Percentiles rank a stretch among this genome's conserved stretches.
phyloP scores from a whole-genome alignment of 495 filamentous ascomycete species.

The Paragyromitra xinjiangensis region DNA sequence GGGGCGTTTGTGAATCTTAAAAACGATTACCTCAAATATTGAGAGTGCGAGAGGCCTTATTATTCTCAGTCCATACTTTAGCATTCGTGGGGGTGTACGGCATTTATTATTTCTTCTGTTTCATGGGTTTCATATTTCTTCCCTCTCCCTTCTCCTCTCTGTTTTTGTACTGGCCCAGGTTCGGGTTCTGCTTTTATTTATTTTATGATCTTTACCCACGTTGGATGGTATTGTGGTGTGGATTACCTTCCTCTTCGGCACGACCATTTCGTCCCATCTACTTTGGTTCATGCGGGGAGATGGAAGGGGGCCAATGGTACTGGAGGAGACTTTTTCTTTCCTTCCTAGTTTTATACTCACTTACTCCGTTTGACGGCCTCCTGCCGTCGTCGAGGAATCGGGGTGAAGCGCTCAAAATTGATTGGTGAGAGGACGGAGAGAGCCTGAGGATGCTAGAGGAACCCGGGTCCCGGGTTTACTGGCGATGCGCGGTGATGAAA shows the following conservation, averaged over 20 bases:
- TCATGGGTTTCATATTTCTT: conserved; percentile 41
- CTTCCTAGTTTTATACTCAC: conserved; percentile 10
- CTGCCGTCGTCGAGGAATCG: not conserved
- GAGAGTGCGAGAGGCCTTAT: conserved; percentile 25
- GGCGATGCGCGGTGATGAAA: conserved; percentile 27
- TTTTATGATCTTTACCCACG: conserved; percentile 26
- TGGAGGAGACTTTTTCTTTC: conserved; percentile 13
- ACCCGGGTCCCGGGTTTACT: conserved; percentile 57
- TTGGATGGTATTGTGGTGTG: conserved; percentile 36
- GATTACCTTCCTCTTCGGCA: conserved; percentile 19
- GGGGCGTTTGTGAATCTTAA: conserved; percentile 87
- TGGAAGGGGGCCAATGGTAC: conserved; percentile 3
- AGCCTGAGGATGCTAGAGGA: conserved; percentile 5
- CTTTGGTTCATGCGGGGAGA: conserved; percentile 23
- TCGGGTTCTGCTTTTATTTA: conserved; percentile 35
- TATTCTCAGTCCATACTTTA: conserved; percentile 46
- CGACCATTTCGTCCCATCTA: conserved; percentile 8
- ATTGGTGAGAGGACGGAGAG: conserved; percentile 7
- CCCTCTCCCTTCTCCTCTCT: conserved; percentile 20
- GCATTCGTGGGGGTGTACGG: conserved; percentile 49
- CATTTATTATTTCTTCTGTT: conserved; percentile 51
- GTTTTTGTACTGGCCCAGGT: conserved; percentile 38
- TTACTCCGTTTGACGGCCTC: conserved; percentile 4
- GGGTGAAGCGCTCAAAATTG: conserved; percentile 16
- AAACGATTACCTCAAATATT: conserved; percentile 66